Evolutionary conservation across 352 stramenopile genomes (phyloP).

Genomic region (Globisporangium solare): DNA sequence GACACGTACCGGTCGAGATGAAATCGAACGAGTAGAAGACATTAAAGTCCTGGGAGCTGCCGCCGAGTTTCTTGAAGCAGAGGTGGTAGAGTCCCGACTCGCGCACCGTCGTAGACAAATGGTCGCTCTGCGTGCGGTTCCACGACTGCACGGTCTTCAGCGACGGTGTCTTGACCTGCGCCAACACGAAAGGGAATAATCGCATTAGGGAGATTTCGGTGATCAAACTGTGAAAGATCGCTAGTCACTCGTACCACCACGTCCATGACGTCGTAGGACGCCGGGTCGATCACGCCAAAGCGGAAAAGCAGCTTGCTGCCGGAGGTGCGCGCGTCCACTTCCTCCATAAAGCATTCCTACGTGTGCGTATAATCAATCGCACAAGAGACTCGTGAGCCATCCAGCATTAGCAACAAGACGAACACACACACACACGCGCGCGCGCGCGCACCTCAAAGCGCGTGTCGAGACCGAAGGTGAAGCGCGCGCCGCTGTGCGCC

Average conservation of each 20-base stretch:
- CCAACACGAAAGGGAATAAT: neutral
- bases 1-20: slow-evolving; percentile 43
- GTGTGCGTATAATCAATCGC: neutral
- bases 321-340: slow-evolving; percentile 45
- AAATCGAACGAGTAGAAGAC: slow-evolving; percentile 85
- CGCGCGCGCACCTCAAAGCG: slow-evolving; percentile 24
- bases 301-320: slow-evolving; percentile 62
- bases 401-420: neutral
- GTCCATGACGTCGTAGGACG: slow-evolving; percentile 48
- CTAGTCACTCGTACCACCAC: slow-evolving; percentile 26
- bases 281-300: slow-evolving; percentile 52
- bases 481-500: slow-evolving; percentile 28
- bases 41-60: slow-evolving; percentile 43
- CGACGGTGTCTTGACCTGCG: slow-evolving; percentile 51
- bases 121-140: slow-evolving; percentile 62
- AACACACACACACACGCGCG: neutral
- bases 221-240: neutral
- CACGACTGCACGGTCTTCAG: slow-evolving; percentile 41
- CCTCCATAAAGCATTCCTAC: slow-evolving; percentile 61
- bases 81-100: slow-evolving; percentile 77
- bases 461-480: slow-evolving; percentile 41
- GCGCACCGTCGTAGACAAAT: slow-evolving; percentile 43
- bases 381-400: no score
- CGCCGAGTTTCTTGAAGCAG: slow-evolving; percentile 66
- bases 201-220: neutral